Evolutionary conservation across 768 basidiomycete species (phyloP).

Genomic region (Pisolithus microcarpus): DNA sequence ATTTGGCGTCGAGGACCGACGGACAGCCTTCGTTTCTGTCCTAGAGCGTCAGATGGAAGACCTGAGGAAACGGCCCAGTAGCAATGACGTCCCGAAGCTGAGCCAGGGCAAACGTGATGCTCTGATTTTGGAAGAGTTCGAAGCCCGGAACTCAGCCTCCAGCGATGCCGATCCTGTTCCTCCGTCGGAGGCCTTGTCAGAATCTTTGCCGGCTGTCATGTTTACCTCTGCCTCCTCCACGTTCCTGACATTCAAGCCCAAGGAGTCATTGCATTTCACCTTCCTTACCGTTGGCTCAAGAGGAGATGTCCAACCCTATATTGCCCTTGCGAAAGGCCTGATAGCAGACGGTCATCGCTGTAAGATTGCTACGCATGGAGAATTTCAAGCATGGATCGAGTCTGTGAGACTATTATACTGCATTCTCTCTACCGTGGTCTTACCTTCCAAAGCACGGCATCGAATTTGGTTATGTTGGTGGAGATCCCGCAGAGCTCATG

Average conservation of each 20-base stretch:
- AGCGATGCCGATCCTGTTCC: slow-evolving; percentile 37
- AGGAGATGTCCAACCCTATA: slow-evolving; percentile 98
- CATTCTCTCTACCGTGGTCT: slow-evolving; percentile 5
- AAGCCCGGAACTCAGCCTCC: slow-evolving; percentile 36
- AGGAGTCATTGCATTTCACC: slow-evolving; percentile 78
- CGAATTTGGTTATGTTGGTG: slow-evolving; percentile 89
- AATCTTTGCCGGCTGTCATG: slow-evolving; percentile 84
- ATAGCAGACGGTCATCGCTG: slow-evolving; percentile 84
- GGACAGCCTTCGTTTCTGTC: slow-evolving; percentile 67
- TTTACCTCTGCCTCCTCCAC: slow-evolving; percentile 95
- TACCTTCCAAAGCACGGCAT: slow-evolving; percentile 70
- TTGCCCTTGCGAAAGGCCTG: slow-evolving; percentile 87
- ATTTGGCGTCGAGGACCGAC: slow-evolving; percentile 73
- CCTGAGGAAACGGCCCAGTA: slow-evolving; percentile 41
- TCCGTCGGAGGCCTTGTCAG: slow-evolving; percentile 50
- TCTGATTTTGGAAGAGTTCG: slow-evolving; percentile 80
- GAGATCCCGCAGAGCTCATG: slow-evolving; percentile 97
- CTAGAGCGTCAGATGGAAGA: slow-evolving; percentile 80
- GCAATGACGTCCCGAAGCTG: slow-evolving; percentile 36
- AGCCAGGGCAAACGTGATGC: slow-evolving; percentile 61
- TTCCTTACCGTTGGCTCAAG: slow-evolving; percentile 94
- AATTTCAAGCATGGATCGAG: slow-evolving; percentile 94
- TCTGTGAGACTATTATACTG: slow-evolving; percentile 48
- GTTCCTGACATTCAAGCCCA: slow-evolving; percentile 93
- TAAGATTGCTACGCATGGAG: slow-evolving; percentile 90